phyloP scores from a whole-genome alignment of 345 rosid species.

The Euphorbia peplus region DNA sequence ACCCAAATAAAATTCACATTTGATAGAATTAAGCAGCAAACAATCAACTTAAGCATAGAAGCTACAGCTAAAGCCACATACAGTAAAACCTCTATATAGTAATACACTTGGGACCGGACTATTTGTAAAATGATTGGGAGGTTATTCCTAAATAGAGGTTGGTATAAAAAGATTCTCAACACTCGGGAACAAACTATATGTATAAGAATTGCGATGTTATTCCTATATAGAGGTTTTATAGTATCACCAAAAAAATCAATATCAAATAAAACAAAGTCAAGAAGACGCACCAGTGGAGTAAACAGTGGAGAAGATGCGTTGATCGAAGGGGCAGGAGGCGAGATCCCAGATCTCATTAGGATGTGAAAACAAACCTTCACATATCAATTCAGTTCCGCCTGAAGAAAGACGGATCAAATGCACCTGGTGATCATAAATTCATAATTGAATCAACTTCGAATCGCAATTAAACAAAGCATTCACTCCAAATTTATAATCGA shows the following conservation, averaged over 20 bases:
- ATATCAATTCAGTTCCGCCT: conserved; percentile 76
- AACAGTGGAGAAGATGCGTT: conserved; percentile 85
- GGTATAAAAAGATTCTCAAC: too few relatives aligned
- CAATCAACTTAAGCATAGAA: background rate
- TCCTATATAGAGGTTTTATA: too few relatives aligned
- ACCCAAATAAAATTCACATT: background rate
- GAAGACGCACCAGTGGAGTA: conserved; percentile 62
- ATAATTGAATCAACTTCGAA: background rate
- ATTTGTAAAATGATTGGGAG: too few relatives aligned
- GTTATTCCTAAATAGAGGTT: too few relatives aligned
- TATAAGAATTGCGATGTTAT: too few relatives aligned
- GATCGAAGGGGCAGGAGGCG: conserved; percentile 83
- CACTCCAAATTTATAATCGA: background rate
- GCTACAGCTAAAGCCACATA: background rate
- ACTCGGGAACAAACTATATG: too few relatives aligned
- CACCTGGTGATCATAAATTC: conserved; percentile 42
- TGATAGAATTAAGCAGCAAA: background rate
- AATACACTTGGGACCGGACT: too few relatives aligned
- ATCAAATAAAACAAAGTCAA: background rate
- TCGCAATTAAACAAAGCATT: background rate
- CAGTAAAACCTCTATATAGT: too few relatives aligned
- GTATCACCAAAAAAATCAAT: too few relatives aligned
- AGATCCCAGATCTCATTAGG: conserved; percentile 97
- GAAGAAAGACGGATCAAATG: conserved; percentile 89
- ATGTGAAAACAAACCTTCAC: conserved; percentile 92